Evolutionary conservation across 768 basidiomycete genomes (phyloP).

Genomic region (Vararia minispora): DNA sequence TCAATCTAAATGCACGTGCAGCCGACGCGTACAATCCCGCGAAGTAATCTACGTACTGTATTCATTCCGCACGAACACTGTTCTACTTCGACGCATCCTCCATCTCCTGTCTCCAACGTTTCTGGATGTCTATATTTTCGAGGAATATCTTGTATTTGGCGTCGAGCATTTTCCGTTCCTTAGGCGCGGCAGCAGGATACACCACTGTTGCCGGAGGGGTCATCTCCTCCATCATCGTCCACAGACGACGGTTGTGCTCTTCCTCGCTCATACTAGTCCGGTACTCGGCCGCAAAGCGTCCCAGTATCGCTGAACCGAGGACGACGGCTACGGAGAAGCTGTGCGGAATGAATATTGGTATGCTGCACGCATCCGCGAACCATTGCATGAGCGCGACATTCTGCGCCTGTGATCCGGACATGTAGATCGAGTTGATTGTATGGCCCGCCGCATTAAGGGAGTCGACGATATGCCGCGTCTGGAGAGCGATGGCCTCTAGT

Average conservation of each 20-base stretch:
- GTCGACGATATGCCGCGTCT: constrained; percentile 90
- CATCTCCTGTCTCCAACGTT: constrained; percentile 74
- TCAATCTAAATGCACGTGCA: too few relatives aligned
- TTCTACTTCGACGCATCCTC: constrained; percentile 35
- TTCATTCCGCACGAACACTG: not conserved
- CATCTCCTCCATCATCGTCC: constrained; percentile 97
- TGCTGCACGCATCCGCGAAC: constrained; percentile 72
- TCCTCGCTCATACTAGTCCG: constrained; percentile 24
- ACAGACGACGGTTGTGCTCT: constrained; percentile 56
- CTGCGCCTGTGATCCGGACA: constrained; percentile 90
- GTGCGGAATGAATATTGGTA: constrained; percentile 75
- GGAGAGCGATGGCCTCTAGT: constrained; percentile 87
- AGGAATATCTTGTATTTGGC: constrained; percentile 93
- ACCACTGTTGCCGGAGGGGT: constrained; percentile 73
- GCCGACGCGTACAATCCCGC: too few relatives aligned
- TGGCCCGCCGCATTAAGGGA: constrained; percentile 85
- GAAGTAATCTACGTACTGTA: not conserved
- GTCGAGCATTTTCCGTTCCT: constrained; percentile 67
- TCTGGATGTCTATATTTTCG: constrained; percentile 83
- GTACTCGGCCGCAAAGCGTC: constrained; percentile 65
- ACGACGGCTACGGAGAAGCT: constrained; percentile 78
- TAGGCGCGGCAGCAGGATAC: constrained; percentile 43
- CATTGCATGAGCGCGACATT: constrained; percentile 84
- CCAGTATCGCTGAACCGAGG: constrained; percentile 89
- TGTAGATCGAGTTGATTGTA: constrained; percentile 71